Conservation (phyloP, 768 basidiomycete genomes). For the Suillus luteus region DNA sequence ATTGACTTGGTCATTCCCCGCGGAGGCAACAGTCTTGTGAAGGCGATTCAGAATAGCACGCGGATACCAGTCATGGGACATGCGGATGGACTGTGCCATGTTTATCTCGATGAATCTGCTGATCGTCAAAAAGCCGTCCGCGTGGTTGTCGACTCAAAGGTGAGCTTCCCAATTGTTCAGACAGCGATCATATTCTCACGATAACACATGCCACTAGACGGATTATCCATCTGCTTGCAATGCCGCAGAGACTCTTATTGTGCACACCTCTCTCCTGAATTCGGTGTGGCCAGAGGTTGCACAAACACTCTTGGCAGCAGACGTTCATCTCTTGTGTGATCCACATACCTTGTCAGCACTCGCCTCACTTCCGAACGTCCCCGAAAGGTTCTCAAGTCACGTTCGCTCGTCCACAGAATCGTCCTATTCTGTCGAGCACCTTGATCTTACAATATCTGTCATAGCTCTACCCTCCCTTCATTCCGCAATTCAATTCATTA, state of each 20-base stretch:
- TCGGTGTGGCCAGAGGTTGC: conserved; percentile 86
- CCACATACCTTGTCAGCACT: conserved; percentile 59
- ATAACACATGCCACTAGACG: conserved; percentile 50
- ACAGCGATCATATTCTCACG: conserved; percentile 8
- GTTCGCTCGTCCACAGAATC: conserved; percentile 54
- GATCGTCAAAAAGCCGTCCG: conserved; percentile 77
- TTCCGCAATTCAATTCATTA: conserved; percentile 86
- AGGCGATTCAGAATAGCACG: conserved; percentile 85
- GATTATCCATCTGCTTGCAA: conserved; percentile 98
- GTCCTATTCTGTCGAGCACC: conserved; percentile 87
- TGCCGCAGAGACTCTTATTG: conserved; percentile 82
- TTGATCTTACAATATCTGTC: conserved; percentile 83
- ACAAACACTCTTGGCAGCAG: conserved; percentile 60
- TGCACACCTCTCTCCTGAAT: conserved; percentile 72
- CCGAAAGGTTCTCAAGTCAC: conserved; percentile 43
- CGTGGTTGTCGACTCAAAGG: conserved; percentile 90
- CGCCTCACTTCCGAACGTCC: conserved; percentile 35
- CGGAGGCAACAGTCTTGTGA: conserved; percentile 89
- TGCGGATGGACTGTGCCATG: conserved; percentile 91
- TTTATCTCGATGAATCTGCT: conserved; percentile 86
- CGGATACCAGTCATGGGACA: conserved; percentile 99
- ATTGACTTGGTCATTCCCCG: conserved; percentile 97
- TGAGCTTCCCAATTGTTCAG: conserved; percentile 32
- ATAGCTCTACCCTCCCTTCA: conserved; percentile 68
- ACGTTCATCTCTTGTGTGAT: conserved; percentile 84